A percentile compares a stretch with the other conserved stretches of the same genome.
Conservation (phyloP, 23 red algal genomes). For the Agarophyton chilense region DNA sequence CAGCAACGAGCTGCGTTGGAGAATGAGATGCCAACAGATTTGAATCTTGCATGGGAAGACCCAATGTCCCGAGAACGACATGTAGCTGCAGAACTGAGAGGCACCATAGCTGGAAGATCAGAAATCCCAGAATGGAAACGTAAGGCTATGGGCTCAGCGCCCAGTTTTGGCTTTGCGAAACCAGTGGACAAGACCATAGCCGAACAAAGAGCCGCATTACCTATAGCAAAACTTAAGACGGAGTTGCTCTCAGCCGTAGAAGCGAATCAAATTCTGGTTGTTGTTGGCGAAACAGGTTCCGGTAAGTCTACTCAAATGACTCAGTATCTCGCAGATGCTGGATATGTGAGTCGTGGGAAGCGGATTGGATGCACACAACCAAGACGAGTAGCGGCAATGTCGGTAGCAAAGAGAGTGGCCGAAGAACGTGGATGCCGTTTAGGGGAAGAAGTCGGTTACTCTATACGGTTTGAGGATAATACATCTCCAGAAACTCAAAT, state of each 20-base stretch:
- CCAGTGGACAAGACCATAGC: slow-evolving; percentile 72
- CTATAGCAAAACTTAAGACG: slow-evolving; percentile 82
- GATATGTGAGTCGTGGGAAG: slow-evolving; percentile 43
- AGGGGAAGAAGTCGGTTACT: slow-evolving; percentile 95
- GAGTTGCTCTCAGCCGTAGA: slow-evolving; percentile 79
- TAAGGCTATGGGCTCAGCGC: slow-evolving; percentile 78
- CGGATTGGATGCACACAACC: slow-evolving; percentile 98
- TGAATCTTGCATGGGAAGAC: slow-evolving; percentile 92
- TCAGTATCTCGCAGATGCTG: slow-evolving; percentile 91
- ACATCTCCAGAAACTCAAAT: slow-evolving; percentile 89
- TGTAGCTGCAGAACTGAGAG: slow-evolving; percentile 76
- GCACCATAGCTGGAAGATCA: slow-evolving; percentile 38
- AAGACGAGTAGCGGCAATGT: slow-evolving; percentile 91
- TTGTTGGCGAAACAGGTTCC: slow-evolving; percentile 97
- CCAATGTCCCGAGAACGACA: slow-evolving; percentile 77
- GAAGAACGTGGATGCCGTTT: slow-evolving; percentile 86
- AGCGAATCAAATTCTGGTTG: slow-evolving; percentile 86
- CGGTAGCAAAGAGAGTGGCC: slow-evolving; percentile 91
- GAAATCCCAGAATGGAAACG: slow-evolving; percentile 93
- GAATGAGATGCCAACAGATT: slow-evolving; percentile 69
- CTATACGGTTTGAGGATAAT: slow-evolving; percentile 96
- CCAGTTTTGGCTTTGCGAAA: slow-evolving; percentile 86
- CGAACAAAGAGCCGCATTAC: slow-evolving; percentile 86
- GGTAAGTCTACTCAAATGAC: slow-evolving; percentile 99
- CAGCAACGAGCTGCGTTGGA: slow-evolving; percentile 76